These are phyloP conservation scores for Arabis hirsuta DNA, from an alignment of 345 rosid genomes.

Conservation along the genomic window DNA sequence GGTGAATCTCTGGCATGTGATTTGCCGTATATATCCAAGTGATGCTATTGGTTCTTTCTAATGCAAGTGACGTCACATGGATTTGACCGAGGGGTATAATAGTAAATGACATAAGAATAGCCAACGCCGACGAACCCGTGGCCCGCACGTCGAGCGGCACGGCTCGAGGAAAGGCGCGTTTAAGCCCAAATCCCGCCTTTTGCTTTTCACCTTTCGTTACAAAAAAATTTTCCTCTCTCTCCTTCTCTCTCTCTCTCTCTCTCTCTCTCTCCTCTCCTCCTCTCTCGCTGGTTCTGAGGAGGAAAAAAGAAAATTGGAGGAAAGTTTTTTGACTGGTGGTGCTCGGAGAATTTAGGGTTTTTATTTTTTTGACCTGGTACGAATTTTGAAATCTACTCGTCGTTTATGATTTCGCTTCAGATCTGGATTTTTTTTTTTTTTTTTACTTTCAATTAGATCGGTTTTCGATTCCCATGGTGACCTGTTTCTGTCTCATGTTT, in stretches of 20 bases:
- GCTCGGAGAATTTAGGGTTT: constrained; percentile 35
- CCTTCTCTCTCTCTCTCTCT: background rate
- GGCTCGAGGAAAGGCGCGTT: constrained; percentile 33
- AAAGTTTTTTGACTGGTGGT: constrained; percentile 7
- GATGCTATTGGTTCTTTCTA: background rate
- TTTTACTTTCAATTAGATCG: constrained; percentile 21
- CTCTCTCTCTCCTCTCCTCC: constrained; percentile 1
- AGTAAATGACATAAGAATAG: background rate
- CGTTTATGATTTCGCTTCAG: constrained; percentile 28
- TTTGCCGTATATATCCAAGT: background rate
- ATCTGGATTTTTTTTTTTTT: constrained; percentile 29
- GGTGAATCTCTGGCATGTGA: constrained; percentile 17
- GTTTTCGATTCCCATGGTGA: constrained; percentile 12
- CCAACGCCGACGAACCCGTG: constrained; percentile 37
- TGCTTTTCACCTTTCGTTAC: constrained; percentile 41
- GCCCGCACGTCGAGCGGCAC: constrained; percentile 30
- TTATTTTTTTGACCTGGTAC: constrained; percentile 21
- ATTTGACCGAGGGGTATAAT: constrained; percentile 3
- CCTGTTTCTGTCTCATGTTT: constrained; percentile 1
- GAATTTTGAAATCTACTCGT: background rate
- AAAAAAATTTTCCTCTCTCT: constrained; percentile 4
- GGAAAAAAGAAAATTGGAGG: constrained; percentile 13
- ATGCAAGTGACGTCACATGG: constrained; percentile 19
- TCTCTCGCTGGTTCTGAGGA: constrained; percentile 26
- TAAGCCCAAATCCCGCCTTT: constrained; percentile 46